Evolutionary conservation across 108 stramenopile species (phyloP), one percentile per base, ranked within the genome.

Genomic region (Asterionellopsis glacialis): DNA sequence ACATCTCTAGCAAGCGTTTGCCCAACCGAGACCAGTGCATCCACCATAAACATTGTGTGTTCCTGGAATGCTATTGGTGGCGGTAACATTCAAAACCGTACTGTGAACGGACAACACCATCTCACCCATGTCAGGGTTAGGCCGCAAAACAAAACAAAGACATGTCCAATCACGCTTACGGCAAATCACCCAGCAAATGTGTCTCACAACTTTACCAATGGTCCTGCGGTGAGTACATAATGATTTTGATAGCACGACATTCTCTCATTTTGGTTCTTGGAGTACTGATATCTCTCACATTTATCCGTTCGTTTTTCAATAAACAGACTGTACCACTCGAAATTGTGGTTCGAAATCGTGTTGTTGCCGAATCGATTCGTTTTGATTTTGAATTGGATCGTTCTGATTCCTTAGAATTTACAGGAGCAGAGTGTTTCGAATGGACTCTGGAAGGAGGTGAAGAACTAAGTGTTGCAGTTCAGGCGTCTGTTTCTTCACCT

Each of bases 1-100:
- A 90, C 91, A 12, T 93, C 88, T 26, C 55, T 87, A 18, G 64
- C 72, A 41, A 74, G 63, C 39, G 59, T 93, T 0, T 89, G 79
- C 27, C 82, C 91, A 25, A 23, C 23, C 19, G 59, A 65, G 10
- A 54, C 15, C 11, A 80, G 75, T 49, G 59, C 41, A 9, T 72
- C 80, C 2, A 67, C 70, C 22, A 64, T 87, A 18, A 74, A 84
- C 49, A 57, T 93, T 22, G 69, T 85, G 11, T 86, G 87, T 51
- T 80, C 80, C 27, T 93, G 91, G 91, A 66, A 62, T 6, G 47
- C 60, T 22, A 41, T 41, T 18, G 70, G 61, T 1, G 57, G 63
- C 13, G 61, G 65, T 22, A 55, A 59, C 14, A 64, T 39, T 41
- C 16, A 52, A 45, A 51, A 68, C 45, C 25, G 58, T 21, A 41